Percentiles rank a stretch among this genome's conserved stretches.
These are phyloP conservation scores for Bidens hawaiensis DNA, from an alignment of 140 eudicot species.

Conservation along the genomic window DNA sequence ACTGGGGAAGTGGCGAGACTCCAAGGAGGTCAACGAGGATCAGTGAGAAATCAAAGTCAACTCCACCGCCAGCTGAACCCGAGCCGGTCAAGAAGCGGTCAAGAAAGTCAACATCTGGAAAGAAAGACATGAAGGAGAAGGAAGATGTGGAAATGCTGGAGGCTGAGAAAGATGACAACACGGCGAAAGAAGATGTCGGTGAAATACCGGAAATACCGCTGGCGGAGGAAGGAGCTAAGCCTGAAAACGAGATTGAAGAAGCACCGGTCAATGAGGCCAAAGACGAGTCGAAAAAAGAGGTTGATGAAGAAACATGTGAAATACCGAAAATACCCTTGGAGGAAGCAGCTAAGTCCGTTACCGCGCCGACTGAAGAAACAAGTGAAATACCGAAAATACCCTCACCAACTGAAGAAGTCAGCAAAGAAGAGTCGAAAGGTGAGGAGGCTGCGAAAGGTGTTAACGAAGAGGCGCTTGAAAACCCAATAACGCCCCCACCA, in stretches of 20 bases:
- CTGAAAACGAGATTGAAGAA: constrained; percentile 16
- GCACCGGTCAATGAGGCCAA: constrained; percentile 27
- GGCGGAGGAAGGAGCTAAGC: constrained; percentile 16
- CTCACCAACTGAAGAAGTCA: constrained; percentile 5
- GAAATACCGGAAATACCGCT: constrained; percentile 22
- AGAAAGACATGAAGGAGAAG: constrained; percentile 42
- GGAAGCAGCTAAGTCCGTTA: constrained; percentile 7
- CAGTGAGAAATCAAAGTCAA: constrained; percentile 57
- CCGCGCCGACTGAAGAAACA: constrained; percentile 26
- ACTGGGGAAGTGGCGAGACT: constrained; percentile 70
- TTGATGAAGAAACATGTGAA: constrained; percentile 15
- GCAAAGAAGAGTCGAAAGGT: constrained; percentile 13
- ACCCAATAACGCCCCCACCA: constrained; percentile 33
- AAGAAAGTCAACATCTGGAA: constrained; percentile 41
- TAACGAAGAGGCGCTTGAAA: constrained; percentile 22
- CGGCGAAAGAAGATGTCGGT: constrained; percentile 24
- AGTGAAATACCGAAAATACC: constrained; percentile 14
- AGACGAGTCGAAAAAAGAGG: constrained; percentile 20
- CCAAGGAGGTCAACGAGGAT: constrained; percentile 73
- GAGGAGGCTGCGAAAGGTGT: constrained; percentile 15
- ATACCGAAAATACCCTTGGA: constrained; percentile 11
- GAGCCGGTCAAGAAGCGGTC: constrained; percentile 49
- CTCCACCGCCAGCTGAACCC: constrained; percentile 50
- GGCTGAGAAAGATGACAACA: constrained; percentile 24
- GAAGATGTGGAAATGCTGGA: constrained; percentile 31